Evolutionary conservation across 2,329 filamentous ascomycete genomes (phyloP), one percentile per base, ranked within the genome.

Genomic region (Pestalotiopsis sp.): DNA sequence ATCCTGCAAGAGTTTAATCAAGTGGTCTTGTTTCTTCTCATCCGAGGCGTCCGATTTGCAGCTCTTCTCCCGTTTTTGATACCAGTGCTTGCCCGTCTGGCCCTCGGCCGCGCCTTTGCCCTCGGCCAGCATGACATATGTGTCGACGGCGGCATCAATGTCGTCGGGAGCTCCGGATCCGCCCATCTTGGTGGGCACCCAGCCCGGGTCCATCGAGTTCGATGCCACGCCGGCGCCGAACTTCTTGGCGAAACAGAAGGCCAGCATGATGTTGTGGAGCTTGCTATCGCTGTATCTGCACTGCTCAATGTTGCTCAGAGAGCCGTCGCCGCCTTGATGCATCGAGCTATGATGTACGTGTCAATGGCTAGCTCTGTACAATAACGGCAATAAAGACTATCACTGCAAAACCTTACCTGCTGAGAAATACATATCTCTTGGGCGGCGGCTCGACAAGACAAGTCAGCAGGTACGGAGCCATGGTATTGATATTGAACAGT

Each of bases 391-490:
- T 61, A 17, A 36, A 4, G 36, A 20, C 38, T 11, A 20, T 38
- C 27, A 49, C 7, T 52, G 17, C 12, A 20, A 9, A n/a, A 1
- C 23, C 63, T 39, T 1, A 65, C 63, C 63, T 65, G 23, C 82
- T 86, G 63, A 89, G 77, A 70, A 84, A 89, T 0, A 90, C 76
- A 12, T 89, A 75, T 7, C 86, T 77, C 68, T 82, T 73, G 63
- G 73, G 83, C 9, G 64, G 64, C 20, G 79, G 80, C 2, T 80
- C 74, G 76, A 89, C 83, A 11, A 87, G 74, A 31, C 81, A 83
- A 0, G 86, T 85, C 2, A 90, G 78, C 4, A 90, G 80, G 71
- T 89, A 90, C 0, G 88, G 87, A 17, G 88, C 87, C 0, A 90
- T 72, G 0, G 82, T 86, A 72, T 90, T 90, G 60, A 89, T 86